Percentiles rank a stretch among this genome's conserved stretches.
phyloP scores from a whole-genome alignment of 345 rosid species.

The Syzygium grande region DNA sequence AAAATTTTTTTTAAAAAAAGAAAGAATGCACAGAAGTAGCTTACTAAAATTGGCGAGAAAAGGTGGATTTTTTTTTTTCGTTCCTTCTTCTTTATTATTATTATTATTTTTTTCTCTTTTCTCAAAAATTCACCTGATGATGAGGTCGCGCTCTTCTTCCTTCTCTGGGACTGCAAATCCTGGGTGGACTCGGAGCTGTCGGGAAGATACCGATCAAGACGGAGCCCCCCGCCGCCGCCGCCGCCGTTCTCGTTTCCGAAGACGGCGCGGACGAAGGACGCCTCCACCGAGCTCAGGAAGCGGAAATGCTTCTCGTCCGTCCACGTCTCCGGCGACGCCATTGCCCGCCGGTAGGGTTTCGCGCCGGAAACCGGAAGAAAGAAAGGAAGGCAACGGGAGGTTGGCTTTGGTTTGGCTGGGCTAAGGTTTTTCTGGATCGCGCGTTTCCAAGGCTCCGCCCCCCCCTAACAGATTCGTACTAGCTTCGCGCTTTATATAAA shows the following conservation, averaged over 20 bases:
- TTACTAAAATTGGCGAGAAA: not conserved
- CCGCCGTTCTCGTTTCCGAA: conserved; percentile 6
- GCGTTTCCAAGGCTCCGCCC: not conserved
- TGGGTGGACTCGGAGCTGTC: conserved; percentile 39
- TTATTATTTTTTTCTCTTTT: no score
- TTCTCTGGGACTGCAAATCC: conserved; percentile 11
- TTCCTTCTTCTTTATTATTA: no score
- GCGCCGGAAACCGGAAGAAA: not conserved
- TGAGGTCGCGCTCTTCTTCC: not conserved
- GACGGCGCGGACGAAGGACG: conserved; percentile 34
- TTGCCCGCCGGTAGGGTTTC: not conserved
- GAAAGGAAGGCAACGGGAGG: fast-evolving
- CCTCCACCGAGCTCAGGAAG: conserved; percentile 36
- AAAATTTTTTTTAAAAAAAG: not conserved
- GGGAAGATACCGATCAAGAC: conserved; percentile 39
- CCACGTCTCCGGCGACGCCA: conserved; percentile 14
- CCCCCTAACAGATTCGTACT: not conserved
- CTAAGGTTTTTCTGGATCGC: not conserved
- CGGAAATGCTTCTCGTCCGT: conserved; percentile 39
- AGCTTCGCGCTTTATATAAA: not conserved
- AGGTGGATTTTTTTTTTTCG: not conserved
- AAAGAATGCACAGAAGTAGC: not conserved
- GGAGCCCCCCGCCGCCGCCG: conserved; percentile 6
- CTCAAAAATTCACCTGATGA: not conserved
- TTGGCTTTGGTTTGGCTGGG: not conserved